phyloP scores from a whole-genome alignment of 345 rosid species.

The Pugionium cornutum region DNA sequence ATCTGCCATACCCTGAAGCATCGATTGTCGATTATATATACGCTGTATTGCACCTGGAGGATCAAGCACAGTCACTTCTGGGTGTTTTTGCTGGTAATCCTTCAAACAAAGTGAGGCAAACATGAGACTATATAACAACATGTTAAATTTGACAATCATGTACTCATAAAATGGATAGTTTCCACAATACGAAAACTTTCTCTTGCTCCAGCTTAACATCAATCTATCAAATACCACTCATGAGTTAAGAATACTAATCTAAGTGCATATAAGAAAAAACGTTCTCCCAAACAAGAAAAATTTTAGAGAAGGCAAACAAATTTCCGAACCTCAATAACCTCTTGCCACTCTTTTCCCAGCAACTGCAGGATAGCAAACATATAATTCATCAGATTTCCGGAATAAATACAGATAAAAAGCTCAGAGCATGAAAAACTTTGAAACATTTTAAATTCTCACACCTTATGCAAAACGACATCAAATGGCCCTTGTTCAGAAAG shows the following conservation, averaged over 20 bases:
- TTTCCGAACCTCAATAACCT: slow-evolving; percentile 63
- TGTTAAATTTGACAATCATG: too few relatives aligned
- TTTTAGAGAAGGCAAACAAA: not conserved
- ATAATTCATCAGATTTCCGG: not conserved
- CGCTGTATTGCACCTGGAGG: slow-evolving; percentile 78
- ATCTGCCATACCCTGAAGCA: slow-evolving; percentile 82
- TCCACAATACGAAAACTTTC: too few relatives aligned
- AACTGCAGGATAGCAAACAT: slow-evolving; percentile 49
- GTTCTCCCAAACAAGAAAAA: too few relatives aligned
- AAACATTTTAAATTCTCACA: not conserved
- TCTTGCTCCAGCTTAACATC: not conserved
- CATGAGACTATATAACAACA: too few relatives aligned
- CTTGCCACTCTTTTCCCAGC: slow-evolving; percentile 70
- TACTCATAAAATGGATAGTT: too few relatives aligned
- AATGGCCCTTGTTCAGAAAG: not conserved
- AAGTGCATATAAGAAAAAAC: not conserved
- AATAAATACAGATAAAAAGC: too few relatives aligned
- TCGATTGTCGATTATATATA: slow-evolving; percentile 72
- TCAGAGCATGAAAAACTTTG: too few relatives aligned
- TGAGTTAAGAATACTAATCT: not conserved
- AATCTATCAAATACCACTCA: not conserved
- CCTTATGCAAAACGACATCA: not conserved
- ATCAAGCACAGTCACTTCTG: slow-evolving; percentile 80
- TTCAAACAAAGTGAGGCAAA: slow-evolving; percentile 40
- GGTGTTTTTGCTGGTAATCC: slow-evolving; percentile 75